phyloP scores from a whole-genome alignment of 2,329 filamentous ascomycete genomes.

The Penicillium psychrosexuale region DNA sequence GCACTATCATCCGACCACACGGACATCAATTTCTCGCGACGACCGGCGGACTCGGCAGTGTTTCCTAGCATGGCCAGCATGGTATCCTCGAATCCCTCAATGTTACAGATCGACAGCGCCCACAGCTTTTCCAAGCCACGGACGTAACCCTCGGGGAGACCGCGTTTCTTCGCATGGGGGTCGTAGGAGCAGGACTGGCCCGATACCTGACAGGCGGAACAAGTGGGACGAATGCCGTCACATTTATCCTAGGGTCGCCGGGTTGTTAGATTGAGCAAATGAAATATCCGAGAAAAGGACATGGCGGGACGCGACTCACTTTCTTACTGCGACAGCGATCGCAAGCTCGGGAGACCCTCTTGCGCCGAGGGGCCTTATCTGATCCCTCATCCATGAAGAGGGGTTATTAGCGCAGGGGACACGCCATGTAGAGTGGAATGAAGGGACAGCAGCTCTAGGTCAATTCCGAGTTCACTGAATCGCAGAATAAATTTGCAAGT shows the following conservation, averaged over 20 bases:
- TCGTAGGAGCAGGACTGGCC: conserved; percentile 45
- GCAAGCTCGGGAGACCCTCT: conserved; percentile 48
- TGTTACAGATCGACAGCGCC: conserved; percentile 44
- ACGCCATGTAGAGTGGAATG: conserved; percentile 24
- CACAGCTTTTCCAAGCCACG: conserved; percentile 47
- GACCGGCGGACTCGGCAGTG: conserved; percentile 31
- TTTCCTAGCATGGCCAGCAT: conserved; percentile 40
- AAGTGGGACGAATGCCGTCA: conserved; percentile 44
- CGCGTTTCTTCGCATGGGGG: conserved; percentile 45
- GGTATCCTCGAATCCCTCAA: conserved; percentile 44
- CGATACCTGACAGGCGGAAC: conserved; percentile 42
- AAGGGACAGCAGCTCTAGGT: not conserved
- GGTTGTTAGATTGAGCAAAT: not conserved
- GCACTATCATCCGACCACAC: conserved; percentile 41
- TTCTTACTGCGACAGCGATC: conserved; percentile 47
- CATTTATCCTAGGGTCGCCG: conserved; percentile 38
- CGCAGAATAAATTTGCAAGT: not conserved
- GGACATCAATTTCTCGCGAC: conserved; percentile 35
- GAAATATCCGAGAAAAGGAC: not conserved
- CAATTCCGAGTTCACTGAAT: not conserved
- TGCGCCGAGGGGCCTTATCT: conserved; percentile 41
- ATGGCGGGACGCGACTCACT: conserved; percentile 17
- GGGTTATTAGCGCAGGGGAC: conserved; percentile 20
- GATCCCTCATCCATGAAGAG: conserved; percentile 41
- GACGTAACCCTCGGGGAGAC: conserved; percentile 47